These are phyloP conservation scores for Phyllostachys edulis DNA, from an alignment of 176 grass and related monocot genomes.

Conservation along the genomic window DNA sequence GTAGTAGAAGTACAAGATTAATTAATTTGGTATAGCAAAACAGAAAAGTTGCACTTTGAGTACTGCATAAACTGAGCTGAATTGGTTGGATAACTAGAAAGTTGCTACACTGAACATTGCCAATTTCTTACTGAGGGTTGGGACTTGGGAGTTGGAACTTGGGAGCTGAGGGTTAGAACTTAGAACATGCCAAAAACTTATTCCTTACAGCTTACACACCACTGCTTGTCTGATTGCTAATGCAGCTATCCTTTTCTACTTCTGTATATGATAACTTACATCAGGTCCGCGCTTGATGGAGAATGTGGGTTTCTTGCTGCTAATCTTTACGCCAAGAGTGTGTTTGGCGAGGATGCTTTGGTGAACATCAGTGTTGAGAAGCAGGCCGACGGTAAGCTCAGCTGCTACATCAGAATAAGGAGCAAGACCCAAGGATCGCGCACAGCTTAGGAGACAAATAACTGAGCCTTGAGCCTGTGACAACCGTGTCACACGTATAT, in stretches of 20 bases:
- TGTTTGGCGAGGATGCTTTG: conserved; percentile 65
- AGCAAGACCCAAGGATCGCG: conserved; percentile 72
- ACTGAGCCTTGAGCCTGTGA: too few species aligned
- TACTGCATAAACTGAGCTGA: neutral
- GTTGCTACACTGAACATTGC: neutral
- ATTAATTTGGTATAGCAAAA: neutral
- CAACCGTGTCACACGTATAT: too few species aligned
- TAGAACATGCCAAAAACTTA: neutral
- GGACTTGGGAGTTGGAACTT: neutral
- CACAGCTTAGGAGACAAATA: conserved; percentile 71
- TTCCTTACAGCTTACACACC: neutral
- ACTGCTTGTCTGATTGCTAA: neutral
- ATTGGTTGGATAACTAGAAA: neutral
- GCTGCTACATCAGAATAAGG: conserved; percentile 67
- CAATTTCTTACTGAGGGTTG: neutral
- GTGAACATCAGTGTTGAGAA: conserved; percentile 71
- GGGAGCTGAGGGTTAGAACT: neutral
- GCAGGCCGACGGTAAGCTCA: neutral
- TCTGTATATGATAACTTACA: neutral
- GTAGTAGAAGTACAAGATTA: neutral
- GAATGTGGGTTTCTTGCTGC: too few species aligned
- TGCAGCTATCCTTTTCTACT: neutral
- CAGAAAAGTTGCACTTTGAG: neutral
- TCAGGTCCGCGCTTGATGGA: conserved; percentile 56
- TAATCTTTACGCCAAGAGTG: too few species aligned